Evolutionary conservation across 2,329 filamentous ascomycete species (phyloP), one percentile per base, ranked within the genome.

Genomic region (Clarireedia sp.): DNA sequence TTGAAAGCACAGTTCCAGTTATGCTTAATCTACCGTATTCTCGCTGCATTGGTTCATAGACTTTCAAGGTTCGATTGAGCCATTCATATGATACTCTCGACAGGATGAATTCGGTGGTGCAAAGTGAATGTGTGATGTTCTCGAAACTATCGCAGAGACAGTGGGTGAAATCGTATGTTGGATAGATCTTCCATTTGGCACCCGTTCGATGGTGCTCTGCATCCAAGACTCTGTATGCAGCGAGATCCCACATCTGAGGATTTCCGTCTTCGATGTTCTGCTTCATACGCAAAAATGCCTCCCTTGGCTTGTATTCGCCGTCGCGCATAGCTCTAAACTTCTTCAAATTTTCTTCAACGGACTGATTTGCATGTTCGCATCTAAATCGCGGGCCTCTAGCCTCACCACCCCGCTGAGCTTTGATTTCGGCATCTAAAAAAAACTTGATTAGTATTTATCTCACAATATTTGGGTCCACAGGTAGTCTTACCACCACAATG

Each of bases 221-320:
- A 65, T 86, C 81, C 59, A 90, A 79, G 54, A 97, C 85, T 58
- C 92, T 83, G 72, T 96, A 97, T 16, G 92, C 92, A 2, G 89
- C 88, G 53, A 96, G 74, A 75, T 97, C 92, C 92, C 92, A 96
- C 88, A 96, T 91, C 72, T 95, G 89, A 6, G 91, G 90, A 69
- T 96, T 96, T 29, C 86, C 85, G 64, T 86, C 85, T 50, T 82
- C 81, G 60, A 89, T 89, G 61, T 90, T 81, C 77, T 95, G 89
- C 75, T 95, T 95, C 91, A 97, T 96, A 59, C 92, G 85, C 52
- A 97, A 75, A 65, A 90, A 87, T 1, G 90, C 92, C 69, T 90
- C 85, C 65, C 84, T 83, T 1, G 90, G 85, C 69, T 87, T 85
- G 73, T 96, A 96, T 72, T 92, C 89, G 19, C 92, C 92, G 67